phyloP scores from a whole-genome alignment of 208 protist species.

The Acanthamoeba sp. region DNA sequence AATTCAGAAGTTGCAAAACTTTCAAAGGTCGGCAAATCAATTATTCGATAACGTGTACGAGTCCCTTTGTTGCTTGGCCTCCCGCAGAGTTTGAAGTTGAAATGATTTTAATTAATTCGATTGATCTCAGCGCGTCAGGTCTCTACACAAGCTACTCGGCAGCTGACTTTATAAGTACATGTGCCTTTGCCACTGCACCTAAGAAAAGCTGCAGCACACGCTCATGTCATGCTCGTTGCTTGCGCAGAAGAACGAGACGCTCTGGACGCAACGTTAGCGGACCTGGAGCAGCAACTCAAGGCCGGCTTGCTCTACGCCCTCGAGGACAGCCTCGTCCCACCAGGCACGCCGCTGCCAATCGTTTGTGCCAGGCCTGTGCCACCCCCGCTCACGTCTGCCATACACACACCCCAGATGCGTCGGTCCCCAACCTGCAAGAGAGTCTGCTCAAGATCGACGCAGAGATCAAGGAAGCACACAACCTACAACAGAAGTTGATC shows the following conservation, averaged over 20 bases:
- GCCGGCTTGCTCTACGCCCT: constrained; percentile 35
- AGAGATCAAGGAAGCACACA: constrained; percentile 59
- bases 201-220: too few species aligned
- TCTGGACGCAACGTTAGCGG: background rate
- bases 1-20: constrained; percentile 1
- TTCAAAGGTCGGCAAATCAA: background rate
- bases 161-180: background rate
- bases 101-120: background rate
- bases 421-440: background rate
- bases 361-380: too few species aligned
- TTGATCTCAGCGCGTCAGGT: background rate
- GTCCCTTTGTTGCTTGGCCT: background rate
- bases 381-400: too few species aligned
- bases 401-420: background rate
- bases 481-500: constrained; percentile 39
- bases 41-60: constrained; percentile 25
- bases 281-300: constrained; percentile 36
- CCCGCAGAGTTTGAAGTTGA: background rate
- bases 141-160: constrained; percentile 22
- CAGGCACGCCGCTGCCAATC: background rate
- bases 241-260: constrained; percentile 21
- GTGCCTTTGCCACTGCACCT: too few species aligned
- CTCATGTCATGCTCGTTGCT: too few species aligned
- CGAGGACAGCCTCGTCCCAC: background rate
- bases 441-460: constrained; percentile 52